Base-by-base conservation (phyloP, 2,329 filamentous ascomycete genomes). In the Aspergillus brunneoviolaceus region DNA sequence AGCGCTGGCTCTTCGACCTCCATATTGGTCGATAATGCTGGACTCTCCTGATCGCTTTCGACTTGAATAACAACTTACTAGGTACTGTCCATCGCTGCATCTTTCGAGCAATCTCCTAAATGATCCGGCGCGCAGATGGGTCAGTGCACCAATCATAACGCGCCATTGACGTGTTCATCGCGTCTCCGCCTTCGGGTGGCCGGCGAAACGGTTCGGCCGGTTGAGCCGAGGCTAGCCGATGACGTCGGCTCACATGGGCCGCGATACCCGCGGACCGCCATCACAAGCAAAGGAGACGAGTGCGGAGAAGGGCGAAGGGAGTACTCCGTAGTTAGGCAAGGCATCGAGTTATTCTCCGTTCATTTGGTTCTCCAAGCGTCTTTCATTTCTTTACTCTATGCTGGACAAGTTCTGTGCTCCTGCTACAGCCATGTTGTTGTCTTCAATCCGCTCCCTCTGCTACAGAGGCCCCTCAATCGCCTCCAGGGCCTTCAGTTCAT, bases 401-500 rank as follows among this genome's bases (percentile, higher is more conserved):
- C 19, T 45, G n/a, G 21, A 51, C 12, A 49, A 21, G 12, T 35
- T 11, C 12, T 12, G 21, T 12, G 33, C 25, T 11, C 23, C 25
- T 48, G n/a, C 19, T 21, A 59, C 48, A 25, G 76, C 21, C 42
- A 65, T 79, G 77, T 65, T 79, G 49, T 74, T 72, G 60, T 71
- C 73, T 54, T 72, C 69, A 21, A 60, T 76, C 59, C 72, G 73
- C 58, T 64, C 66, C 10, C 62, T 74, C 57, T 66, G 68, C 63
- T 70, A 67, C 39, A 71, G 68, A 60, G 69, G 71, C 61, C 72
- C 74, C 33, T 67, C 72, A 68, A 74, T 74, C 61, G 74, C 74
- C 57, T 63, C 65, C 57, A 76, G 89, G 69, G 78, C 76, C 70
- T 96, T 96, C 79, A 93, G 89, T 80, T 87, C 87, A 35, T 87